Evolutionary conservation across 2,329 filamentous ascomycete species (phyloP), one percentile per base, ranked within the genome.

Genomic region (Beauveria medogensis): DNA sequence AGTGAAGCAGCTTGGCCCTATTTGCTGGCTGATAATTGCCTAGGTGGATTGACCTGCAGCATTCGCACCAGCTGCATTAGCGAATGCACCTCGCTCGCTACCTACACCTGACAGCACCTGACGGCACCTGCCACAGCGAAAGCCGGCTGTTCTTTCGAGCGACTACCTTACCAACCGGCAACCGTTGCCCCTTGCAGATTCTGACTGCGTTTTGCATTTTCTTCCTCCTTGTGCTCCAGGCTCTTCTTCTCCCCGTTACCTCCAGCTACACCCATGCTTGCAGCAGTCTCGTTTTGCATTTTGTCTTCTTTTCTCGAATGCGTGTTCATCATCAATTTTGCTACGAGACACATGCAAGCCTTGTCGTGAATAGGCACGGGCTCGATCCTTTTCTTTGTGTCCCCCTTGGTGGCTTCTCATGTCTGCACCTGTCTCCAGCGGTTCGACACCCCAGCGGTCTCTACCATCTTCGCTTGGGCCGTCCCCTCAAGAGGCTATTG

Each of bases 401-500:
- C 53, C 63, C 60, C 43, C 51, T 57, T 54, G 48, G 44, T 56
- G 30, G 56, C 51, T 41, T 40, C 65, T 59, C 61, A 76, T 75
- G 74, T 68, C 72, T 58, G 62, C 69, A 55, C 60, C 69, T 34
- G 68, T 68, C 51, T 65, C 67, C 41, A 65, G 67, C 53, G 67
- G 62, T 20, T 68, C 70, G 34, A 68, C 71, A 55, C 66, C 71
- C 34, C 67, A 70, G 62, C 67, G 64, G 61, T 64, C 61, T 40
- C 50, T 56, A 40, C 50, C 59, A 44, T 55, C 46, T 40, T 53
- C 44, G 22, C 51, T 56, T 44, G 52, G 40, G 12, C 51, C 52
- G 7, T 60, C 55, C 16, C 51, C 51, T 18, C 56, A 59, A 28
- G 54, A 60, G 37, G 28, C 26, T 37, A 18, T 30, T 2, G 59